phyloP scores from a whole-genome alignment of 2,329 filamentous ascomycete species.

The Phialemoniopsis sp. region DNA sequence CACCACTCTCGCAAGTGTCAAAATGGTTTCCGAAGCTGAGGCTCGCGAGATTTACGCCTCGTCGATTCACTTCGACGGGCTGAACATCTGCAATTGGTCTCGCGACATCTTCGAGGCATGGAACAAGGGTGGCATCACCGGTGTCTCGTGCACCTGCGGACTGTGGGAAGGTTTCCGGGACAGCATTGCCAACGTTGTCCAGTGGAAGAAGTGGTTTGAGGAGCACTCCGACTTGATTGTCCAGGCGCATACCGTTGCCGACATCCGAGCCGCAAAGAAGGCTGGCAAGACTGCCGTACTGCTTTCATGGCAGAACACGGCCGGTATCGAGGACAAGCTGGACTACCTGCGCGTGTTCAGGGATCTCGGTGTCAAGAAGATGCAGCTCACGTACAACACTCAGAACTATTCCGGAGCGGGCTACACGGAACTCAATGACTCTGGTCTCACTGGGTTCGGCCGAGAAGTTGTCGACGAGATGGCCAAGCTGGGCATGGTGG shows the following conservation, averaged over 20 bases:
- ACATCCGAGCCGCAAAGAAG: conserved; percentile 29
- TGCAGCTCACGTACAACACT: conserved; percentile 37
- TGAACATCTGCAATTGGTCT: conserved; percentile 33
- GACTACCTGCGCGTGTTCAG: conserved; percentile 32
- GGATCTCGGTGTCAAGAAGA: conserved; percentile 33
- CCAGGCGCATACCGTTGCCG: conserved; percentile 26
- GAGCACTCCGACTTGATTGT: conserved; percentile 31
- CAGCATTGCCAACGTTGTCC: conserved; percentile 31
- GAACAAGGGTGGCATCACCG: conserved; percentile 30
- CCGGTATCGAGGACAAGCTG: conserved; percentile 32
- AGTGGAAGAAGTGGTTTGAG: conserved; percentile 38
- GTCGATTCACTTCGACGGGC: conserved; percentile 32
- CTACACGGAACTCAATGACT: conserved; percentile 29
- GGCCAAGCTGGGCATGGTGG: conserved; percentile 28
- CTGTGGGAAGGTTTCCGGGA: conserved; percentile 32
- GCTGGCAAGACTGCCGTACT: conserved; percentile 30
- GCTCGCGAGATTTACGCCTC: conserved; percentile 27
- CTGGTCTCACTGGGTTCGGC: conserved; percentile 28
- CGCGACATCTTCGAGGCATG: conserved; percentile 33
- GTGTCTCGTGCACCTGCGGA: conserved; percentile 33
- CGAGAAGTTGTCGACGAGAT: conserved; percentile 25
- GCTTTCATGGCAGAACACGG: conserved; percentile 34
- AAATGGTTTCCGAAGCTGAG: conserved; percentile 28
- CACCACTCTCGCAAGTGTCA: too few relatives aligned
- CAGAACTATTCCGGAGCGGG: conserved; percentile 34